Evolutionary conservation across 208 protist genomes (phyloP).

Genomic region (Acanthamoeba sp.): DNA sequence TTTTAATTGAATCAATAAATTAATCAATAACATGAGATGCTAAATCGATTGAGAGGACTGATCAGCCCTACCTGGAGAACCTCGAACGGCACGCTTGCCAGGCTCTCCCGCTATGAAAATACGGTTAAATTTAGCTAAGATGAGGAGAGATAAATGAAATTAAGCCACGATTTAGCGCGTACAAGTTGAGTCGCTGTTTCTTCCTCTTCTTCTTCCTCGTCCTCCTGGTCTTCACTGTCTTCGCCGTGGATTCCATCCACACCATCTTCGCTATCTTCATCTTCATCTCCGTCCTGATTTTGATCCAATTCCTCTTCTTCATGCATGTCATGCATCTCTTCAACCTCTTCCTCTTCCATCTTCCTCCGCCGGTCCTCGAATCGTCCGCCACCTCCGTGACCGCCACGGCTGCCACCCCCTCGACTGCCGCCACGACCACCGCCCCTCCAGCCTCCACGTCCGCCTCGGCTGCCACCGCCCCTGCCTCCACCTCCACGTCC

Average conservation of each 20-base stretch:
- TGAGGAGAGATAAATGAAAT: background rate
- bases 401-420: background rate
- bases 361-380: background rate
- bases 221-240: background rate
- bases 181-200: background rate
- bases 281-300: slow-evolving; percentile 28
- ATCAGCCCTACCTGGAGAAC: background rate
- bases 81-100: slow-evolving; percentile 31
- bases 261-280: background rate
- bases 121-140: background rate
- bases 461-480: background rate
- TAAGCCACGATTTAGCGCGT: background rate
- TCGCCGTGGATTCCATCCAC: background rate
- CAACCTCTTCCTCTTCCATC: background rate
- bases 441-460: background rate
- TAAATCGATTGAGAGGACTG: background rate
- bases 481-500: background rate
- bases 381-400: no score
- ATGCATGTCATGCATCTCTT: background rate
- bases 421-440: background rate
- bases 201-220: background rate
- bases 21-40: background rate
- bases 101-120: background rate
- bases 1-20: background rate
- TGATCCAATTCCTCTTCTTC: slow-evolving; percentile 16